Evolutionary conservation across 2,329 filamentous ascomycete species (phyloP).

Genomic region (Eutypa lata): DNA sequence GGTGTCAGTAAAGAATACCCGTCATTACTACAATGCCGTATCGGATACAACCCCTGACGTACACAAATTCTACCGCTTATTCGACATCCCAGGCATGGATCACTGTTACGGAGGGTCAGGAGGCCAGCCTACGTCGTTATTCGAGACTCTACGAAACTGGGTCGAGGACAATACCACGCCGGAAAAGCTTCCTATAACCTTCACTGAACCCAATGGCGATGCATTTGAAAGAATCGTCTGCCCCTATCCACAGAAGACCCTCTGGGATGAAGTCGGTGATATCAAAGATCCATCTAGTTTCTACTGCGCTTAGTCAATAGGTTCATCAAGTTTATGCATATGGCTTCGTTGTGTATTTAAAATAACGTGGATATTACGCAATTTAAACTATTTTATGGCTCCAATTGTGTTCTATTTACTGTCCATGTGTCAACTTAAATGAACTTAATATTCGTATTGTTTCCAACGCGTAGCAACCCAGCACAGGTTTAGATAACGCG

Average conservation of each 20-base stretch:
- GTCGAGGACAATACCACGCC: background rate
- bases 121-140: background rate
- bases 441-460: too few species aligned
- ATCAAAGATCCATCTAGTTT: background rate
- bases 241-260: background rate
- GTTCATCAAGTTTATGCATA: too few species aligned
- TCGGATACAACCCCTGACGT: background rate
- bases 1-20: background rate
- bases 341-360: too few species aligned
- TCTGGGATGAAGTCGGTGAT: background rate
- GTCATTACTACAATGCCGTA: background rate
- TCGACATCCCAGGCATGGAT: background rate
- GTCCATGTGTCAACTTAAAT: too few species aligned
- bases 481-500: too few species aligned
- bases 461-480: too few species aligned
- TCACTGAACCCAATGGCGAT: background rate
- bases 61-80: background rate
- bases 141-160: background rate
- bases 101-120: background rate
- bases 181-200: background rate
- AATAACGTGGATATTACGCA: too few species aligned
- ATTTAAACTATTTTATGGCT: too few species aligned
- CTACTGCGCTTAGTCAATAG: background rate
- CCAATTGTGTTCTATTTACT: too few species aligned
- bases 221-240: background rate